These are phyloP conservation scores for Malassezia japonica DNA, from an alignment of 1,284 basidiomycete species.

Conservation along the genomic window DNA sequence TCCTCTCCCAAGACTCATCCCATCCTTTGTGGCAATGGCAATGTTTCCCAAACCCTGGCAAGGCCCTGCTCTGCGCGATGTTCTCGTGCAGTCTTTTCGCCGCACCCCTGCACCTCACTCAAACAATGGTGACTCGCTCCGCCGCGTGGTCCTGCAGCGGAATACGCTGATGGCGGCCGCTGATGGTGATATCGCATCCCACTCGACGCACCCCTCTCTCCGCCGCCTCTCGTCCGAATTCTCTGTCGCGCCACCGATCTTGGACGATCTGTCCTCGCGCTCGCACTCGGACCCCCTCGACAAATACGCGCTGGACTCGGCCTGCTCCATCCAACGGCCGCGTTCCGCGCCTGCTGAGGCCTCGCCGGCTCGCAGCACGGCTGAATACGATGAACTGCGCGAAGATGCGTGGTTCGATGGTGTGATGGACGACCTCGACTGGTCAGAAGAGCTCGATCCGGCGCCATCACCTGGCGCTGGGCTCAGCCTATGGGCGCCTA, in stretches of 20 bases:
- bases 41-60: constrained; percentile 7
- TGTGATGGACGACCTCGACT: constrained; percentile 10
- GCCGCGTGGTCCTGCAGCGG: constrained; percentile 15
- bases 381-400: neutral
- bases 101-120: constrained; percentile 5
- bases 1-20: too few species aligned
- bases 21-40: too few species aligned
- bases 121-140: constrained; percentile 13
- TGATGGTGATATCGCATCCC: neutral
- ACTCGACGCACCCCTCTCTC: neutral
- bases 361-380: neutral
- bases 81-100: constrained; percentile 8
- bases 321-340: neutral
- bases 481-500: too few species aligned
- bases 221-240: neutral
- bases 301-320: neutral
- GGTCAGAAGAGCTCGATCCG: too few species aligned
- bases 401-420: constrained; percentile 16
- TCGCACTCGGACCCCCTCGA: neutral
- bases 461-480: too few species aligned
- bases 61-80: constrained; percentile 7
- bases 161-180: neutral
- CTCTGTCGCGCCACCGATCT: neutral
- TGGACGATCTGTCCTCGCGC: neutral
- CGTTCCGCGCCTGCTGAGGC: too few species aligned